Evolutionary conservation across 2,329 filamentous ascomycete genomes (phyloP).

Genomic region (Claviceps capensis): DNA sequence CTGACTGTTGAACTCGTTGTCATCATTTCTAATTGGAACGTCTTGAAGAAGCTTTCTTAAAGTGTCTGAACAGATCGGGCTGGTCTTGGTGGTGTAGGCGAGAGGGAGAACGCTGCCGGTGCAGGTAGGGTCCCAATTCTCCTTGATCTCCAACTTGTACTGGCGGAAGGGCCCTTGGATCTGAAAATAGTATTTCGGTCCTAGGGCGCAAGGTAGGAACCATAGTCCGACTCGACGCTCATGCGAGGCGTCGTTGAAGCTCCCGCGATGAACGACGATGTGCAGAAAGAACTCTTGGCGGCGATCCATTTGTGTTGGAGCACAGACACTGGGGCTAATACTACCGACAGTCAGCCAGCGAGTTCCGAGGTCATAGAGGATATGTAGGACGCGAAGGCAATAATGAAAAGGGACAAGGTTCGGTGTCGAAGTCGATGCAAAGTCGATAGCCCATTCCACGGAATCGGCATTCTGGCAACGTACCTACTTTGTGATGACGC

Average conservation of each 20-base stretch:
- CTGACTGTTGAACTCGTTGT: constrained; percentile 7
- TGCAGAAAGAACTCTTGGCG: constrained; percentile 4
- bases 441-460: background rate
- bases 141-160: constrained; percentile 6
- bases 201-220: constrained; percentile 5
- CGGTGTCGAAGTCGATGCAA: background rate
- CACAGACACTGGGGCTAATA: background rate
- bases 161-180: constrained; percentile 2
- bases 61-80: constrained; percentile 1
- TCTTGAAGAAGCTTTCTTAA: constrained; percentile 3
- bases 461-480: background rate
- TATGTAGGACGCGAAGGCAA: background rate
- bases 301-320: constrained; percentile 1
- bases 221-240: constrained; percentile 8
- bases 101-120: constrained; percentile 7
- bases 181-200: constrained; percentile 7
- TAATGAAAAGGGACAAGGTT: no score
- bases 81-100: constrained; percentile 6
- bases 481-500: background rate
- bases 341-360: background rate
- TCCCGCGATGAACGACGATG: constrained; percentile 8
- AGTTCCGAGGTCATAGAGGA: background rate
- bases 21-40: constrained; percentile 6
- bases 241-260: constrained; percentile 6
- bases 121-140: constrained; percentile 6